Conservation (phyloP, 1,139 yeast species). For the Meyerozyma smithsonii region DNA sequence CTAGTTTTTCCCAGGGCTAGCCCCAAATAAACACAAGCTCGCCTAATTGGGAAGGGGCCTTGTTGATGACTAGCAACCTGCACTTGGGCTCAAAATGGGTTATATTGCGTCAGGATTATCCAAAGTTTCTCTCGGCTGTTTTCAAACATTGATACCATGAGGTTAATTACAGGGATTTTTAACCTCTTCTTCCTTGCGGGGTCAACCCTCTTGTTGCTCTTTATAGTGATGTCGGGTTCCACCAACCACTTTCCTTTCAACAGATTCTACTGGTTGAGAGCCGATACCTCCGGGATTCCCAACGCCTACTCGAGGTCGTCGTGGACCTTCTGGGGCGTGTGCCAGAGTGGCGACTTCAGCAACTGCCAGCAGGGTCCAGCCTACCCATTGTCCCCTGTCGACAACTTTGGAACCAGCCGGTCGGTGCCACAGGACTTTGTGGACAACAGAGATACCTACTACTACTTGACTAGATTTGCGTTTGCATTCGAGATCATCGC, state of each 20-base stretch:
- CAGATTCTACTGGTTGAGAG: constrained; percentile 66
- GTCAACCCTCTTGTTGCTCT: constrained; percentile 52
- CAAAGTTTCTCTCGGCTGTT: background rate
- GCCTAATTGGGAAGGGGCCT: constrained; percentile 3
- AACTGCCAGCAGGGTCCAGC: constrained; percentile 51
- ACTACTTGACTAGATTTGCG: constrained; percentile 64
- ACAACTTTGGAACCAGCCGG: constrained; percentile 53
- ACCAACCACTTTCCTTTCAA: constrained; percentile 56
- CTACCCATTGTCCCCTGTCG: constrained; percentile 65
- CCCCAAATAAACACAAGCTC: constrained; percentile 1
- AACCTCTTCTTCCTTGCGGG: constrained; percentile 46
- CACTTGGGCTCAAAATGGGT: constrained; percentile 3
- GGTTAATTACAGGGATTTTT: constrained; percentile 27
- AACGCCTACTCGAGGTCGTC: constrained; percentile 54
- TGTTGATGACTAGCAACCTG: constrained; percentile 4
- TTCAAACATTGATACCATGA: constrained; percentile 20
- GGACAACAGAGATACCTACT: constrained; percentile 53
- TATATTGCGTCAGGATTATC: constrained; percentile 1
- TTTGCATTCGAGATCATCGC: constrained; percentile 64
- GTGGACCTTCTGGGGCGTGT: constrained; percentile 85
- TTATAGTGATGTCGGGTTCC: constrained; percentile 65
- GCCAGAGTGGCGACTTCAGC: constrained; percentile 35
- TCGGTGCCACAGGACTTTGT: constrained; percentile 54
- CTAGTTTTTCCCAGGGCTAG: background rate
- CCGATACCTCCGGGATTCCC: constrained; percentile 54